A percentile compares a stretch with the other conserved stretches of the same genome.
Conservation (phyloP, 129 eudicot genomes). For the Artemisia annua region DNA sequence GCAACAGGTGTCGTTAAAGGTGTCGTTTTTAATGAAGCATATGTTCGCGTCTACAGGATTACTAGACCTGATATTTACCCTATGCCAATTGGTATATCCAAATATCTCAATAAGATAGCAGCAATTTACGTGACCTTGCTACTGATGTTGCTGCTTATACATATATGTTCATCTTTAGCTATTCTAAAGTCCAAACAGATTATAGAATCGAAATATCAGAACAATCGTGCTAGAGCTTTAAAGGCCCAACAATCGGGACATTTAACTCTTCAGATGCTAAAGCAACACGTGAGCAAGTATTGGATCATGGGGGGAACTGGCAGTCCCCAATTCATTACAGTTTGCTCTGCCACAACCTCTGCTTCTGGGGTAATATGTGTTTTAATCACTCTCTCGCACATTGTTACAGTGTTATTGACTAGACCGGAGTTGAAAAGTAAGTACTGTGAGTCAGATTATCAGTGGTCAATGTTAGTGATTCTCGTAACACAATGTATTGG, state of each 20-base stretch:
- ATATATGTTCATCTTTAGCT: constrained; percentile 21
- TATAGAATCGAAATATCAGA: constrained; percentile 9
- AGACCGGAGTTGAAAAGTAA: too few species aligned
- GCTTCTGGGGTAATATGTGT: constrained; percentile 24
- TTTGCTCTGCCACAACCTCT: constrained; percentile 14
- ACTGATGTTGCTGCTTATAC: too few species aligned
- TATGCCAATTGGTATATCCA: too few species aligned
- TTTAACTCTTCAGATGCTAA: constrained; percentile 17
- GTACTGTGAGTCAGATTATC: too few species aligned
- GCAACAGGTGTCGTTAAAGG: neutral
- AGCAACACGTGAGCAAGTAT: constrained; percentile 7
- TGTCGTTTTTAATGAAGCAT: neutral
- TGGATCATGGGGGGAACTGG: constrained; percentile 40
- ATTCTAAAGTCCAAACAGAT: constrained; percentile 10
- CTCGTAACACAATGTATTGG: too few species aligned
- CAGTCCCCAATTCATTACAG: constrained; percentile 24
- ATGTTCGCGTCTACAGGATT: neutral
- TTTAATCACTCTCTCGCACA: neutral
- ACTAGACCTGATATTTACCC: too few species aligned
- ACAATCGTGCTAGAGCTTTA: neutral
- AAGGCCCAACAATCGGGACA: neutral
- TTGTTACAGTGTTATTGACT: neutral
- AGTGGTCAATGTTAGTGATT: too few species aligned
- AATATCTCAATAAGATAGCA: too few species aligned
- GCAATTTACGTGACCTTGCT: too few species aligned